Evolutionary conservation across 2,329 filamentous ascomycete species (phyloP).

Genomic region (Cytospora schulzeri): DNA sequence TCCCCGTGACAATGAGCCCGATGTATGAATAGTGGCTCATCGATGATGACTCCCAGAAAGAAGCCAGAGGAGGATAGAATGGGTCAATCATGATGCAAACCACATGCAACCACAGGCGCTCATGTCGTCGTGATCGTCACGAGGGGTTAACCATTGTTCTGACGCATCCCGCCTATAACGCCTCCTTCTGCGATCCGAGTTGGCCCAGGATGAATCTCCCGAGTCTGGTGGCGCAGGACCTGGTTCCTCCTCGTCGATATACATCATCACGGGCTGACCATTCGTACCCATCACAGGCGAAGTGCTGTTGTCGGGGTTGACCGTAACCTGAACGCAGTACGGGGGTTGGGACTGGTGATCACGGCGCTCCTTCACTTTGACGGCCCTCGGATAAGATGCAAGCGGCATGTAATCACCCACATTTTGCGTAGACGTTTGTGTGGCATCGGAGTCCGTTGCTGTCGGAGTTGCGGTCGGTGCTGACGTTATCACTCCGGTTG

Average conservation of each 20-base stretch:
- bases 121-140: conserved; percentile 39
- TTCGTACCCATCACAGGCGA: conserved; percentile 40
- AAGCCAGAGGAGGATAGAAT: too few species aligned
- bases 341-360: conserved; percentile 41
- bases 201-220: neutral
- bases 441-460: conserved; percentile 8
- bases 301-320: conserved; percentile 44
- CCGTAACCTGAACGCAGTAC: conserved; percentile 52
- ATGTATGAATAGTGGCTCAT: neutral
- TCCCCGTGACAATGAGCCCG: neutral
- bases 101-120: conserved; percentile 58
- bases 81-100: conserved; percentile 47
- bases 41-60: neutral
- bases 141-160: conserved; percentile 22
- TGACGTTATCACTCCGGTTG: conserved; percentile 27
- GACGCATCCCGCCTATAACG: conserved; percentile 15
- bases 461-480: conserved; percentile 26
- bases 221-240: conserved; percentile 8
- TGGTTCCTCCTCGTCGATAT: conserved; percentile 46
- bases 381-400: conserved; percentile 51
- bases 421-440: conserved; percentile 6
- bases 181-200: neutral
- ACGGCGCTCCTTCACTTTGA: conserved; percentile 60
- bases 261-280: conserved; percentile 45
- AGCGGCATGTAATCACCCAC: conserved; percentile 27